A percentile compares a stretch with the other conserved stretches of the same genome.
These are phyloP conservation scores for Penicillium thymicola DNA, from an alignment of 2,329 filamentous ascomycete species.

Conservation along the genomic window DNA sequence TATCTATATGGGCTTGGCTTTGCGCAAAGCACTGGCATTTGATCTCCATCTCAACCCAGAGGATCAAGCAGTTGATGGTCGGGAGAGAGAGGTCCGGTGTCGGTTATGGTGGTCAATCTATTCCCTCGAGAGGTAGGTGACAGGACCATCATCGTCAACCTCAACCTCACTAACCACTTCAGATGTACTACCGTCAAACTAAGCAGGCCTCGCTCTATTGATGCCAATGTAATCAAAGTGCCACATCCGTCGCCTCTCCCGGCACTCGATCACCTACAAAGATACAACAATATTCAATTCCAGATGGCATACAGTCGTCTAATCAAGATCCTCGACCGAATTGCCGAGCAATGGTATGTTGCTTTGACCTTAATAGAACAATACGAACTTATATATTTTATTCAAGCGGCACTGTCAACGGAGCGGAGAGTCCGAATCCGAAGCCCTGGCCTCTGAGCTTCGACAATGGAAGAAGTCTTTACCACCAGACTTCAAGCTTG, in stretches of 20 bases:
- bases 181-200: conserved; percentile 21
- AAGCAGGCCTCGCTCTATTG: conserved; percentile 16
- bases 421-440: background rate
- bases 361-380: too few species aligned
- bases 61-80: conserved; percentile 32
- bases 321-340: conserved; percentile 31
- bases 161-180: conserved; percentile 24
- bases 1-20: conserved; percentile 45
- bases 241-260: conserved; percentile 10
- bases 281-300: conserved; percentile 33
- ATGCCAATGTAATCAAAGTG: conserved; percentile 7
- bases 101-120: conserved; percentile 54
- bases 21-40: conserved; percentile 53
- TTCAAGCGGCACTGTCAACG: background rate
- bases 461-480: conserved; percentile 34
- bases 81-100: conserved; percentile 48
- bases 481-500: conserved; percentile 26
- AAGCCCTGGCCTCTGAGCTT: conserved; percentile 21
- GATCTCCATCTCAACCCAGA: conserved; percentile 42
- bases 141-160: conserved; percentile 18
- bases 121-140: conserved; percentile 21
- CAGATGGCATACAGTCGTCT: conserved; percentile 33
- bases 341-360: conserved; percentile 22
- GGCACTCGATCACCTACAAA: conserved; percentile 19
- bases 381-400: background rate